These are phyloP conservation scores for Acanthamoeba sp. DNA, from an alignment of 208 protist species.

Conservation along the genomic window DNA sequence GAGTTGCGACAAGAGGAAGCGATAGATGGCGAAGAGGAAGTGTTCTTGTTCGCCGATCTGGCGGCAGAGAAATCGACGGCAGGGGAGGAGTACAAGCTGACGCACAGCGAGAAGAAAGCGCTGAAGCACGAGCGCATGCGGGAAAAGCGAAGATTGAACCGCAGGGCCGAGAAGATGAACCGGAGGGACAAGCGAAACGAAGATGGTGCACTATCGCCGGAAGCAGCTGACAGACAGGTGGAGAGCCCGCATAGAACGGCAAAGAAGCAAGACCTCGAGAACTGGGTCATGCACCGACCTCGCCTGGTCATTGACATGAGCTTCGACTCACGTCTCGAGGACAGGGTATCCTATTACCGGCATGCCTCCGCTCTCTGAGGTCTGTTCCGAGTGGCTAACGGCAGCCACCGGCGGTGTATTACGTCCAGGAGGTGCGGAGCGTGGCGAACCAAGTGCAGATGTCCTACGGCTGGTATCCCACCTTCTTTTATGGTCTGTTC, in stretches of 20 bases:
- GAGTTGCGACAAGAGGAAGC: not conserved
- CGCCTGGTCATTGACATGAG: conserved; percentile 44
- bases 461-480: conserved; percentile 52
- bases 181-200: not conserved
- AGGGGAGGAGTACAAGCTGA: conserved; percentile 15
- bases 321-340: conserved; percentile 32
- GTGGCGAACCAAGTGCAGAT: conserved; percentile 67
- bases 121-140: not conserved
- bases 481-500: too few relatives aligned
- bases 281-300: not conserved
- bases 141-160: not conserved
- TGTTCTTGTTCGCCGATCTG: not conserved
- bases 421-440: conserved; percentile 56
- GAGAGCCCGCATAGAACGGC: not conserved
- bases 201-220: not conserved
- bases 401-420: too few relatives aligned
- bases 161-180: not conserved
- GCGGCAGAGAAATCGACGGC: not conserved
- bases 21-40: not conserved
- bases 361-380: too few relatives aligned
- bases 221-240: not conserved
- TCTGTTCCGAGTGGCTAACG: too few relatives aligned
- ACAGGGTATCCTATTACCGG: not conserved
- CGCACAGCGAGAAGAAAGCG: not conserved
- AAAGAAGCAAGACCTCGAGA: not conserved